phyloP scores from a whole-genome alignment of 75 land plant genomes.

The Gnetum montanum region DNA sequence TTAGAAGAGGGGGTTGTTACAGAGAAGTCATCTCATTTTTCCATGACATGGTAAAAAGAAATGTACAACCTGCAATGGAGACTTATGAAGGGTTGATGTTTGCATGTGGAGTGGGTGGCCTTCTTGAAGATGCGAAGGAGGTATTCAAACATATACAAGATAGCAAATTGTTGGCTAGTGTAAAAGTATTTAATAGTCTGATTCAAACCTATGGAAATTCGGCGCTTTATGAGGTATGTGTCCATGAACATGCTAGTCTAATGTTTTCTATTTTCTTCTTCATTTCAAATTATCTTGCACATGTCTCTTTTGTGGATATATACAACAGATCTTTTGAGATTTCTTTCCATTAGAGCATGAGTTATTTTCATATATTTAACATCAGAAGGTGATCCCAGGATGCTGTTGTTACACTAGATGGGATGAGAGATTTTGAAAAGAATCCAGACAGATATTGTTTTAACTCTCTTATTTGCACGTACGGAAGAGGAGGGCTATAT shows the following conservation, averaged over 20 bases:
- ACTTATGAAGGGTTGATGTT: slow-evolving; percentile 71
- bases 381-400: slow-evolving; percentile 24
- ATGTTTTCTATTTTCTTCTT: neutral
- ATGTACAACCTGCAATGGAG: slow-evolving; percentile 75
- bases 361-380: too few species aligned
- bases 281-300: too few species aligned
- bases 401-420: slow-evolving; percentile 72
- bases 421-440: slow-evolving; percentile 70
- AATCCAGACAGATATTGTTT: slow-evolving; percentile 48
- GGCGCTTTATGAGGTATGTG: slow-evolving; percentile 57
- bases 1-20: slow-evolving; percentile 90
- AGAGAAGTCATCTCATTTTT: slow-evolving; percentile 91
- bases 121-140: slow-evolving; percentile 63
- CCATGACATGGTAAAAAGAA: slow-evolving; percentile 85
- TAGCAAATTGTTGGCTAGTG: slow-evolving; percentile 46
- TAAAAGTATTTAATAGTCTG: slow-evolving; percentile 60
- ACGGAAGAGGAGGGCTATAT: slow-evolving; percentile 78
- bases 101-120: slow-evolving; percentile 92
- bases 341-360: neutral
- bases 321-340: neutral
- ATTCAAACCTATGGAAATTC: slow-evolving; percentile 85
- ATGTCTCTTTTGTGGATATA: neutral
- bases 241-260: neutral
- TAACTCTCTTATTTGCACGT: slow-evolving; percentile 63
- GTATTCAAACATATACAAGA: slow-evolving; percentile 64